phyloP scores from a whole-genome alignment of 352 stramenopile species.

The Nannochloropsis limnetica region DNA sequence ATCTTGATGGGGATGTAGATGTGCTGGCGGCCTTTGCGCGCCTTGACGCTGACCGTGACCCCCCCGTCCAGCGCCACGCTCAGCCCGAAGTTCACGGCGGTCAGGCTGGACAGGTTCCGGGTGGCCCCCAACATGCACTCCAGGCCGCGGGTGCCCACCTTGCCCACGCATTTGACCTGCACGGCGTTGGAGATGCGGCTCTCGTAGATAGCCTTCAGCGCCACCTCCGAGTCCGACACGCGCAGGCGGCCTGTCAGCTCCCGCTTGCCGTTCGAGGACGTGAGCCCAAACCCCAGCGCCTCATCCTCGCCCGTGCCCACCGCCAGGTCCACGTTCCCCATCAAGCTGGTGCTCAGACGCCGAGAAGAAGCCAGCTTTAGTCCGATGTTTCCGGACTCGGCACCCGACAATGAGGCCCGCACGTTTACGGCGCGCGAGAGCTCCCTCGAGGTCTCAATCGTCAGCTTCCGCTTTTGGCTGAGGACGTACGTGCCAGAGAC shows the following conservation, averaged over 20 bases:
- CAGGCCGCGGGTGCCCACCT: neutral
- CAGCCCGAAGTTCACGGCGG: neutral
- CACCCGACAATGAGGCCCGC: neutral
- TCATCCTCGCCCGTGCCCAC: neutral
- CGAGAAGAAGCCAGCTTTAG: slow-evolving; percentile 6
- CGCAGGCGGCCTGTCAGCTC: slow-evolving; percentile 31
- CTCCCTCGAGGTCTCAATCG: neutral
- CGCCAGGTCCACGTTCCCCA: neutral
- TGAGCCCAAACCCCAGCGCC: neutral
- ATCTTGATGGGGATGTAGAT: slow-evolving; percentile 33
- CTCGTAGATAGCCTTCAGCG: slow-evolving; percentile 20
- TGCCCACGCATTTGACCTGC: neutral
- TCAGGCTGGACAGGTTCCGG: slow-evolving; percentile 16
- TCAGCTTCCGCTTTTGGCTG: slow-evolving; percentile 11
- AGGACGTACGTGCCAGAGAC: neutral
- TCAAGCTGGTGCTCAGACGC: slow-evolving; percentile 2
- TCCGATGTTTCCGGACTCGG: neutral
- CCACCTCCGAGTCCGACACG: slow-evolving; percentile 19
- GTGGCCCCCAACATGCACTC: slow-evolving; percentile 29
- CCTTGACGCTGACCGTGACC: slow-evolving; percentile 20
- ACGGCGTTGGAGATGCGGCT: slow-evolving; percentile 26
- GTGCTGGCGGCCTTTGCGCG: slow-evolving; percentile 22
- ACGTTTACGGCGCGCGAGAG: slow-evolving; percentile 12
- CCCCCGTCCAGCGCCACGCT: slow-evolving; percentile 2
- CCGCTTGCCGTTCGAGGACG: neutral